Evolutionary conservation across 2,329 filamentous ascomycete genomes (phyloP), one percentile per base, ranked within the genome.

Genomic region (Colletotrichum spaethianum): DNA sequence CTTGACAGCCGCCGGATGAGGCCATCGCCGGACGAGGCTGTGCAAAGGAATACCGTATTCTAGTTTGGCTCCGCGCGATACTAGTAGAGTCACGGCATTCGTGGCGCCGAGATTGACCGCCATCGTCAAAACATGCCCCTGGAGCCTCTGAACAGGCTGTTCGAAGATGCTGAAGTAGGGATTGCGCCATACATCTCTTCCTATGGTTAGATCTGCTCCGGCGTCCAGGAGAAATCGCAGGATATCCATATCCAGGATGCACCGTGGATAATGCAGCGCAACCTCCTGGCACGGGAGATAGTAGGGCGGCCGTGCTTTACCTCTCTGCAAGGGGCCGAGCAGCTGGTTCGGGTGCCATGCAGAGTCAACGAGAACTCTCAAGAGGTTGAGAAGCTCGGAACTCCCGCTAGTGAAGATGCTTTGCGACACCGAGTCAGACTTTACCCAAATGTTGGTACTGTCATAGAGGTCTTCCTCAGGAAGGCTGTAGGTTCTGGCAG

Each of bases 331-430:
- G 18, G 62, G 62, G 36, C 62, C 62, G 26, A 64, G 62, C 14
- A 60, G 31, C 55, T 60, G 53, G 53, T 67, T 60, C 42, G 53
- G 53, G 46, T 67, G 63, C 63, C 63, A 67, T 50, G 31, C 63
- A 40, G 26, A 60, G 36, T 57, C 63, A 16, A 67, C 63, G 18
- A 67, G 42, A 23, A 38, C 42, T 23, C 42, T 59, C 14, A 67
- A 33, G 44, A 67, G 42, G 28, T 50, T 20, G 16, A 67, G 63
- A 55, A 64, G 62, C 50, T 55, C 16, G 38, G 48, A 36, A n/a
- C 62, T 64, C 14, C 62, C 62, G 62, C 62, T 64, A 18, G 48
- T 64, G 18, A 64, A 64, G 48, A 64, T 64, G 50, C 62, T 56
- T 26, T 56, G 48, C 36, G 62, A 56, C 48, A 9, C 2, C 44